Percentiles rank a stretch among this genome's conserved stretches.
Conservation (phyloP, 73 alveolate genomes). For the Halteria grandinella region DNA sequence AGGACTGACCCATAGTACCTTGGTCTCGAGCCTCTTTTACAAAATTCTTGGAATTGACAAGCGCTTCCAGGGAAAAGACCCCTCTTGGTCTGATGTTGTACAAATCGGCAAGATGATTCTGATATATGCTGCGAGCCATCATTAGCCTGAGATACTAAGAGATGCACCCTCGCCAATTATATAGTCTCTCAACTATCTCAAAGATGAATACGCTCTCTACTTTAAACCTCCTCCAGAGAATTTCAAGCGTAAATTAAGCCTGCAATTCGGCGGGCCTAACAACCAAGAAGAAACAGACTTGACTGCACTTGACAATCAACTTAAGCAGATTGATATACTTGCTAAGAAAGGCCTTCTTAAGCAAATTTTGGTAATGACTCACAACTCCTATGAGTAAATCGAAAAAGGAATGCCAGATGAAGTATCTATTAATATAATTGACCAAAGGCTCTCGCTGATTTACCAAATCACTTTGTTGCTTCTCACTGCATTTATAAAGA, state of each 20-base stretch:
- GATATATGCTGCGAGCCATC: conserved; percentile 2
- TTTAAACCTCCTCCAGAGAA: too few species aligned
- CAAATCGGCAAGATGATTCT: conserved; percentile 22
- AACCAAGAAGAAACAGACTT: neutral
- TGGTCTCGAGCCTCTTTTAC: neutral
- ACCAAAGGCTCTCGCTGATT: neutral
- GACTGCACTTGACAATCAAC: neutral
- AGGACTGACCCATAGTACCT: conserved; percentile 15
- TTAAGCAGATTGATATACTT: neutral
- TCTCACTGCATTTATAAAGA: neutral
- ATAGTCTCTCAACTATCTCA: conserved; percentile 15
- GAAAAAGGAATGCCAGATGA: neutral
- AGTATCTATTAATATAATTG: neutral
- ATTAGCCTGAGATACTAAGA: neutral
- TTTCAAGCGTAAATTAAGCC: too few species aligned
- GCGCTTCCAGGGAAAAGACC: conserved; percentile 32
- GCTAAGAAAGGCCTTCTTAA: neutral
- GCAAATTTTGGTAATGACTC: neutral
- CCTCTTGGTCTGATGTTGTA: conserved; percentile 34
- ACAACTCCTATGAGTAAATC: neutral
- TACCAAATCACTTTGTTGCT: neutral
- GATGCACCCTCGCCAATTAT: conserved; percentile 16
- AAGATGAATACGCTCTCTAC: conserved; percentile 8
- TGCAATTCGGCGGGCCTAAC: too few species aligned
- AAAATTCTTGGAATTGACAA: conserved; percentile 35